Conservation (phyloP, 2,329 filamentous ascomycete genomes). For the Aspergillus tanneri region DNA sequence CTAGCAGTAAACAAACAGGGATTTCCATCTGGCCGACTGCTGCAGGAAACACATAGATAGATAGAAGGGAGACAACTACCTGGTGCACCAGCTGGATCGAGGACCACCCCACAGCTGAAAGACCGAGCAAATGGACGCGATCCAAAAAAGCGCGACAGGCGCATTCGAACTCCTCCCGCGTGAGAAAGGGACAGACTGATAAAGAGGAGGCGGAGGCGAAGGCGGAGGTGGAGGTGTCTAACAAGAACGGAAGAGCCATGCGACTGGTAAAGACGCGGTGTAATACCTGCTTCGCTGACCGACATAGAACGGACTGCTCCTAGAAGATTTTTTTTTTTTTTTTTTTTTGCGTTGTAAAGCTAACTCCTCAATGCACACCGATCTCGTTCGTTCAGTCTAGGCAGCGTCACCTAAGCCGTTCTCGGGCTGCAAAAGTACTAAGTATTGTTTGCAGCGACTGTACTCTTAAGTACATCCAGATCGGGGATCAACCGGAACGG, state of each 20-base stretch:
- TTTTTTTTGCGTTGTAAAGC: conserved; percentile 13
- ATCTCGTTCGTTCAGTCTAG: conserved; percentile 6
- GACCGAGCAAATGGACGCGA: conserved; percentile 54
- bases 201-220: conserved; percentile 15
- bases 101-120: conserved; percentile 54
- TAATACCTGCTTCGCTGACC: conserved; percentile 13
- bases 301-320: no score
- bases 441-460: conserved; percentile 13
- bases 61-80: conserved; percentile 22
- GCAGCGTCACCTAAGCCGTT: conserved; percentile 10
- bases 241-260: conserved; percentile 13
- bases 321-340: no score
- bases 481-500: no score
- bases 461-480: not conserved
- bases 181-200: conserved; percentile 60
- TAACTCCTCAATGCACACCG: conserved; percentile 14
- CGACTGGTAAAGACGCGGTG: conserved; percentile 20
- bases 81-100: conserved; percentile 31
- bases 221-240: not conserved
- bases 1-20: not conserved
- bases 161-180: conserved; percentile 61
- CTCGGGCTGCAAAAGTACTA: conserved; percentile 7
- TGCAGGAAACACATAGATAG: not conserved
- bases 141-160: conserved; percentile 59
- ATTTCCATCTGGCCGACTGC: not conserved